Evolutionary conservation across 306 rosid species (phyloP).

Genomic region (Oemleria cerasiformis): DNA sequence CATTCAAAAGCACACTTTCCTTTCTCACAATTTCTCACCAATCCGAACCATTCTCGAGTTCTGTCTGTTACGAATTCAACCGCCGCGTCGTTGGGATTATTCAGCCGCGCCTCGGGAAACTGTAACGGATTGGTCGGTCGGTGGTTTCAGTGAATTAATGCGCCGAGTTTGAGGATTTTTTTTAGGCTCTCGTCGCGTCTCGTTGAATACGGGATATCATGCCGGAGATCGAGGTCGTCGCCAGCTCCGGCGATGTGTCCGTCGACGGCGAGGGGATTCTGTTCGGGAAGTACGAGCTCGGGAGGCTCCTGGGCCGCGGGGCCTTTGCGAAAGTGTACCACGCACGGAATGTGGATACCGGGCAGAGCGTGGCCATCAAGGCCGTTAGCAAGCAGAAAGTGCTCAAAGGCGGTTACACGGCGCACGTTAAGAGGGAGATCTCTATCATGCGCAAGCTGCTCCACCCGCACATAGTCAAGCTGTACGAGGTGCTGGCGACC

Average conservation of each 20-base stretch:
- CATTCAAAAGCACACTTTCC: too few species aligned
- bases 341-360: constrained; percentile 41
- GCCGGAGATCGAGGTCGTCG: constrained; percentile 19
- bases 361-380: constrained; percentile 73
- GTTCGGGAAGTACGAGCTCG: constrained; percentile 57
- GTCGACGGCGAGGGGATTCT: background rate
- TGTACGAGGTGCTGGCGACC: constrained; percentile 69
- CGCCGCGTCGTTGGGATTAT: background rate
- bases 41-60: background rate
- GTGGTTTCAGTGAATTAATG: too few species aligned
- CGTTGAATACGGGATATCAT: background rate
- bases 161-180: too few species aligned
- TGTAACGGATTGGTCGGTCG: background rate
- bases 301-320: constrained; percentile 58
- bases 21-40: background rate
- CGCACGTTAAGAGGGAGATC: constrained; percentile 66
- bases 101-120: background rate
- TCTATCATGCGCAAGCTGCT: constrained; percentile 63
- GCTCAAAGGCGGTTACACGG: constrained; percentile 31
- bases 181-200: background rate
- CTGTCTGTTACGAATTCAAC: background rate
- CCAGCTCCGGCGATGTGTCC: background rate
- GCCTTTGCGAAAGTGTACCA: constrained; percentile 83
- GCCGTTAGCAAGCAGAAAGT: constrained; percentile 59
- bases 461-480: constrained; percentile 59